A percentile compares a stretch with the other conserved stretches of the same genome.
Evolutionary conservation across 805 yeast species (phyloP).

Genomic region (Ogataea wickerhamii): DNA sequence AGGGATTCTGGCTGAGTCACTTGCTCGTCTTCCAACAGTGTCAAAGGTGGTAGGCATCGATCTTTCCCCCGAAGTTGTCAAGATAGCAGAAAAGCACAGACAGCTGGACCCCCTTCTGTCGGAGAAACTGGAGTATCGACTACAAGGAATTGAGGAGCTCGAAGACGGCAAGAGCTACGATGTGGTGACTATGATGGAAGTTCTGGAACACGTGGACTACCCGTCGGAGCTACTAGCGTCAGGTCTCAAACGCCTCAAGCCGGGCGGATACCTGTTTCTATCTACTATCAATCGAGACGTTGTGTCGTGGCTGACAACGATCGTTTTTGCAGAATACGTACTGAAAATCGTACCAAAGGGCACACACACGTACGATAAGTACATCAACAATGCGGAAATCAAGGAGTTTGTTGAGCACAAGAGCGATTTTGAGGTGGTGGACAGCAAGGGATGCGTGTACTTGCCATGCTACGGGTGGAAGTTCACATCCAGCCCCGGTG

Average conservation of each 20-base stretch:
- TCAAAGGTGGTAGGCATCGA: constrained; percentile 76
- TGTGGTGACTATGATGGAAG: constrained; percentile 85
- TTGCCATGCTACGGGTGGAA: constrained; percentile 86
- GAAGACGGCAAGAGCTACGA: constrained; percentile 51
- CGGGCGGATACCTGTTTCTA: constrained; percentile 80
- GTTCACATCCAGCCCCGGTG: constrained; percentile 51
- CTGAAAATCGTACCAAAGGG: constrained; percentile 84
- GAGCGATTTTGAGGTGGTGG: constrained; percentile 55
- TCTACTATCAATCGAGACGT: constrained; percentile 91
- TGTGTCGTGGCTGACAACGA: constrained; percentile 88
- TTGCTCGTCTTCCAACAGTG: constrained; percentile 71
- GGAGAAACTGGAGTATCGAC: constrained; percentile 49
- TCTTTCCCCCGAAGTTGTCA: constrained; percentile 75
- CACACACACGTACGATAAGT: constrained; percentile 84
- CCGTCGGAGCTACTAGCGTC: constrained; percentile 71
- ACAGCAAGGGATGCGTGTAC: constrained; percentile 75
- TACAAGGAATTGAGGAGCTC: constrained; percentile 60
- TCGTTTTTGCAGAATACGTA: constrained; percentile 81
- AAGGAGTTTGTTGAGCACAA: constrained; percentile 53
- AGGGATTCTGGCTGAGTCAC: constrained; percentile 84
- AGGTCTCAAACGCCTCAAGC: constrained; percentile 65
- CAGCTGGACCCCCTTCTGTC: constrained; percentile 59
- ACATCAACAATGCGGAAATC: constrained; percentile 74
- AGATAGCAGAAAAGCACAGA: constrained; percentile 73
- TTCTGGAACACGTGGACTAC: constrained; percentile 88